These are phyloP conservation scores for Schrenkiella parvula DNA, from an alignment of 345 rosid genomes.

Conservation along the genomic window DNA sequence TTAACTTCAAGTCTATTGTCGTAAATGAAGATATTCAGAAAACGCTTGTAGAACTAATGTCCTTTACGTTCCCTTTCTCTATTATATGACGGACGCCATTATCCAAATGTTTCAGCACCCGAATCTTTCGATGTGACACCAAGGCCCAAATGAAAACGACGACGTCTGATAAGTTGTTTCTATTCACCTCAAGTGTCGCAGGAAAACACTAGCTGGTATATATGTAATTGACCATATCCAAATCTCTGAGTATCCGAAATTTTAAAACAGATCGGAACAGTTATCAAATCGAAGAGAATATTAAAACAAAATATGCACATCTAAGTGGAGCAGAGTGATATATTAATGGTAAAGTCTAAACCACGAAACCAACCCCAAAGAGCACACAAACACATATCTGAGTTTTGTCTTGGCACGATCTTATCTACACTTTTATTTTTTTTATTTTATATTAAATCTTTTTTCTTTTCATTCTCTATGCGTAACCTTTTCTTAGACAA, in stretches of 20 bases:
- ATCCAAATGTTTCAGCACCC: too few relatives aligned
- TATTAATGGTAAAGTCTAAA: conserved; percentile 17
- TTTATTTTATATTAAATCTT: background rate
- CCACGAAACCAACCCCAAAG: conserved; percentile 23
- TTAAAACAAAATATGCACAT: background rate
- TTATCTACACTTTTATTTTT: conserved; percentile 8
- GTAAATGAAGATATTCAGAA: too few relatives aligned
- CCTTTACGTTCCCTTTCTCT: too few relatives aligned
- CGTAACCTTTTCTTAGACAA: background rate
- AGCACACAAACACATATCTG: conserved; percentile 11
- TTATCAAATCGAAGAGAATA: background rate
- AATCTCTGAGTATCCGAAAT: background rate
- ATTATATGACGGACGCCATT: too few relatives aligned
- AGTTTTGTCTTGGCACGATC: conserved; percentile 16
- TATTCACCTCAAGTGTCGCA: too few relatives aligned
- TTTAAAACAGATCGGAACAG: background rate
- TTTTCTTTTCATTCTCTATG: background rate
- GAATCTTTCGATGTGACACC: too few relatives aligned
- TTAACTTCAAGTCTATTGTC: too few relatives aligned
- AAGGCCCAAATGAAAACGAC: too few relatives aligned
- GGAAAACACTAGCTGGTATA: too few relatives aligned
- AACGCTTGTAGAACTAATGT: too few relatives aligned
- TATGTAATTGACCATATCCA: background rate
- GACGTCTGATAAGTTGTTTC: too few relatives aligned
- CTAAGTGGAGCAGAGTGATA: conserved; percentile 12